phyloP scores from a whole-genome alignment of 768 basidiomycete species.

The Trametes cinnabarina region DNA sequence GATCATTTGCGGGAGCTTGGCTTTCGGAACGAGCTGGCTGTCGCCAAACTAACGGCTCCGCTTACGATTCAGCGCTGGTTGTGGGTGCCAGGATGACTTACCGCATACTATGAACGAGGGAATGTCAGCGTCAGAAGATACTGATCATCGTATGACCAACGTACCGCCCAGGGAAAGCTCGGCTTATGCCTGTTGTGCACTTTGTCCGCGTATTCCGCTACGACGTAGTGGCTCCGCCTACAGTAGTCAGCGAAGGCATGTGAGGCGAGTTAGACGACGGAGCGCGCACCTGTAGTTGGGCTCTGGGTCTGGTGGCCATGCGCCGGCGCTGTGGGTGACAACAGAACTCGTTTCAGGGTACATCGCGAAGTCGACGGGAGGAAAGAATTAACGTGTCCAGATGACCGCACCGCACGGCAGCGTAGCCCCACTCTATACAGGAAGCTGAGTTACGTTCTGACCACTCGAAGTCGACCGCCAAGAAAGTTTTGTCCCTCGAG shows the following conservation, averaged over 20 bases:
- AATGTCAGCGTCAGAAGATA: neutral
- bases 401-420: conserved; percentile 71
- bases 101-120: conserved; percentile 51
- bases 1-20: conserved; percentile 68
- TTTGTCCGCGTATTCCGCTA: conserved; percentile 67
- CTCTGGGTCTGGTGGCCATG: conserved; percentile 78
- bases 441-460: conserved; percentile 68
- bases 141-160: conserved; percentile 26
- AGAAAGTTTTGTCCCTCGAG: conserved; percentile 66
- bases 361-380: conserved; percentile 4
- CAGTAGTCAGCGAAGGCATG: conserved; percentile 14
- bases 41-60: conserved; percentile 64
- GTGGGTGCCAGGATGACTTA: conserved; percentile 36
- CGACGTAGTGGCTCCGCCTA: conserved; percentile 69
- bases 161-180: conserved; percentile 71
- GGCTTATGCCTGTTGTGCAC: conserved; percentile 60
- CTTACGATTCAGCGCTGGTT: neutral
- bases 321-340: conserved; percentile 45
- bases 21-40: conserved; percentile 64
- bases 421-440: conserved; percentile 80
- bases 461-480: conserved; percentile 75
- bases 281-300: conserved; percentile 66
- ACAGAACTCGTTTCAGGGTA: neutral
- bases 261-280: conserved; percentile 1
- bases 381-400: conserved; percentile 55